Evolutionary conservation across 805 yeast genomes (phyloP).

Genomic region (Spathaspora sp.): DNA sequence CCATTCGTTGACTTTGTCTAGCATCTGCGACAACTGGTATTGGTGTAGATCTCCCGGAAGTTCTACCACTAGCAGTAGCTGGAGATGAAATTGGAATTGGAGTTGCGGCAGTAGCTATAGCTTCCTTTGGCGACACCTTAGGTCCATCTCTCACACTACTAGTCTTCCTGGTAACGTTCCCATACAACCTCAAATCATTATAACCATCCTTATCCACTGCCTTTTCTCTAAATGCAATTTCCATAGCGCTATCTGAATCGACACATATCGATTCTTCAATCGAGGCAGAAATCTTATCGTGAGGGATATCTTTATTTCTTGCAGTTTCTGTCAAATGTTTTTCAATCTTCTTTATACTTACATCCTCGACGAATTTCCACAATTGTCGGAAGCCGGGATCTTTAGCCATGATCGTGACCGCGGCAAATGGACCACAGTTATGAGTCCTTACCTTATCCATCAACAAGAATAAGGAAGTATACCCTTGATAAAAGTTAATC

Average conservation of each 20-base stretch:
- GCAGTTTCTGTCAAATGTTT: neutral
- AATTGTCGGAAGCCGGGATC: slow-evolving; percentile 29
- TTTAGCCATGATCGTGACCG: slow-evolving; percentile 44
- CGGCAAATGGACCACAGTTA: slow-evolving; percentile 51
- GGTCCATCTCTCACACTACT: slow-evolving; percentile 15
- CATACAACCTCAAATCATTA: slow-evolving; percentile 17
- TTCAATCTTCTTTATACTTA: slow-evolving; percentile 2
- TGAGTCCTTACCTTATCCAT: slow-evolving; percentile 35
- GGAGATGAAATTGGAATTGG: no score
- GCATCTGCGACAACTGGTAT: neutral
- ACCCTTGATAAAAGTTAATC: slow-evolving; percentile 41
- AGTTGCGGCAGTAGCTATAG: neutral
- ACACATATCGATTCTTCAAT: neutral
- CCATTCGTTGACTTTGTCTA: neutral
- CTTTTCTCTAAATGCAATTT: slow-evolving; percentile 18
- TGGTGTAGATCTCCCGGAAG: neutral
- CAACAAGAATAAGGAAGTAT: slow-evolving; percentile 35
- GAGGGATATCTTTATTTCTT: neutral
- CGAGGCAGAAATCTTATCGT: neutral
- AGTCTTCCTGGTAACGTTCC: neutral
- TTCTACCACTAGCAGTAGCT: neutral
- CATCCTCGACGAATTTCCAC: slow-evolving; percentile 8
- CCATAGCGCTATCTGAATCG: slow-evolving; percentile 7
- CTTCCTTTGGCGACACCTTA: neutral
- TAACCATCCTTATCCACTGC: slow-evolving; percentile 23